Evolutionary conservation across 805 yeast species (phyloP).

Genomic region (Huiozyma naganishii): DNA sequence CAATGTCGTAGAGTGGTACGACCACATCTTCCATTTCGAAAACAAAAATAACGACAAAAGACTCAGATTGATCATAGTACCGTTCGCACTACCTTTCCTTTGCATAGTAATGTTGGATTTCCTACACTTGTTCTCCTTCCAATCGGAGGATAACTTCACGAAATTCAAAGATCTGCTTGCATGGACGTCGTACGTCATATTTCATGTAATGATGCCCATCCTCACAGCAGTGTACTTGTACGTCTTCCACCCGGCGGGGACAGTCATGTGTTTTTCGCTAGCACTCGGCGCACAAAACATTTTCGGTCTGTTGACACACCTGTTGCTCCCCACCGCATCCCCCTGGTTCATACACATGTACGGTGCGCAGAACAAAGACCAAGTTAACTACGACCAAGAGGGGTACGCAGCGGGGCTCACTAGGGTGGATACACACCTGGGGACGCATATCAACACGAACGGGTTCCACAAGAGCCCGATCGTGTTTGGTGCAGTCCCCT

Average conservation of each 20-base stretch:
- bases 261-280: slow-evolving; percentile 40
- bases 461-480: slow-evolving; percentile 61
- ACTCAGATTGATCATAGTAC: slow-evolving; percentile 12
- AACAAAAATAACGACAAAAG: slow-evolving; percentile 5
- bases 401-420: slow-evolving; percentile 66
- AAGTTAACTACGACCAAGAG: slow-evolving; percentile 48
- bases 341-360: slow-evolving; percentile 62
- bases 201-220: slow-evolving; percentile 52
- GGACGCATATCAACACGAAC: slow-evolving; percentile 46
- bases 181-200: slow-evolving; percentile 51
- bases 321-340: slow-evolving; percentile 59
- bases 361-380: slow-evolving; percentile 39
- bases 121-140: slow-evolving; percentile 33
- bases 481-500: slow-evolving; percentile 57
- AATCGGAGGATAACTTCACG: slow-evolving; percentile 27
- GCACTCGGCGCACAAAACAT: slow-evolving; percentile 52
- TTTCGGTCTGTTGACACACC: slow-evolving; percentile 48
- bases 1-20: slow-evolving; percentile 20
- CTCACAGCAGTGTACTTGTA: slow-evolving; percentile 52
- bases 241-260: slow-evolving; percentile 59
- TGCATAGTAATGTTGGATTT: slow-evolving; percentile 36
- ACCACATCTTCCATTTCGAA: slow-evolving; percentile 14
- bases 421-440: slow-evolving; percentile 52
- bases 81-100: slow-evolving; percentile 33
- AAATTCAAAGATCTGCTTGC: slow-evolving; percentile 43